Base-by-base conservation (phyloP, 192 early-diverging fungal genomes). In the Haplosporangium gracile region DNA sequence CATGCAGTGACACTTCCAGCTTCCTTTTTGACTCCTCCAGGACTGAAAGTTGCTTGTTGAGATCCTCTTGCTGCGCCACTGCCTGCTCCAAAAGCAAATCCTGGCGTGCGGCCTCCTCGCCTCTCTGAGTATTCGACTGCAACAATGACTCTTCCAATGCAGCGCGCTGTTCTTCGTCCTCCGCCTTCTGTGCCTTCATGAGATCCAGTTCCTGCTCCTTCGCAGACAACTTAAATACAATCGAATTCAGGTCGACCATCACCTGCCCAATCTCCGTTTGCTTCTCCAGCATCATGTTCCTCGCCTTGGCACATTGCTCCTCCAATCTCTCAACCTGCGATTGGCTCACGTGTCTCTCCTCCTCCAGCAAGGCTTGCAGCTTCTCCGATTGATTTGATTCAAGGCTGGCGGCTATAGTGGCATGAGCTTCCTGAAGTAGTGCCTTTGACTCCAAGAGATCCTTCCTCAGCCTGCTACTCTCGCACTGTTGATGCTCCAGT, bases 201-300 rank as follows among this genome's bases (percentile, higher is more conserved):
- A 65, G 60, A 11, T 5, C 34, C 1, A 72, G 49, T 39, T 82
- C 80, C 5, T 68, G 29, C 53, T 82, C 68, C 10, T 26, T 26
- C 1, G 5, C 55, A 3, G 53, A 29, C 20, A 57, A 13, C 24
- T 38, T 51, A 22, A 11, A 40, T 11, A 11, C 36, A 24, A 9
- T 6, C 7, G 32, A 34, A 16, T 69, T 39, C n/a, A 78, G 39
- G 22, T 78, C 47, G 13, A 57, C 29, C 26, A 72, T 42, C 65
- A 32, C 53, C 32, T 49, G 51, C 47, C 75, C 51, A 10, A 49
- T 26, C 71, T 84, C 77, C 26, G 5, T 43, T 49, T 75, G 82
- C n/a, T 69, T 77, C 10, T 79, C 77, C 29, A 71, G 32, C 43
- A 84, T 36, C 68, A 75, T 26, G 11, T 29, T 39, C 16, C 38